Evolutionary conservation across 2,329 filamentous ascomycete species (phyloP), one percentile per base, ranked within the genome.

Genomic region (Aaosphaeria arxii): DNA sequence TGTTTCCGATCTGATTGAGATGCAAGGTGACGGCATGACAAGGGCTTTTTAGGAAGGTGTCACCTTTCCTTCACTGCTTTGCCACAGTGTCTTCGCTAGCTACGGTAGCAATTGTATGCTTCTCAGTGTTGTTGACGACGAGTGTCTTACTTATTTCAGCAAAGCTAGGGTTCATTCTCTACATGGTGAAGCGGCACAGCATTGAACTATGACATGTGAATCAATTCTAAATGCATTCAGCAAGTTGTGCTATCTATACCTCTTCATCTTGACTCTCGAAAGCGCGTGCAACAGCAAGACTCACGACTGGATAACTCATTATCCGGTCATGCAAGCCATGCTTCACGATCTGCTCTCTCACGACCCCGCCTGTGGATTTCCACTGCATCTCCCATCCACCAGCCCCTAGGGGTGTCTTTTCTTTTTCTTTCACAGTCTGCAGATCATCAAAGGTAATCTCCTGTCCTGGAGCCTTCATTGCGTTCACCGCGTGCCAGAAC

Each of bases 311-410:
- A 59, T 82, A 79, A 4, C 76, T 76, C 81, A 84, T 83, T 43
- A 82, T 75, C 32, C 74, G 71, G 63, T 84, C 81, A 47, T 84
- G 81, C 11, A 82, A 59, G 0, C 81, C 81, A 53, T 77, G 75
- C 60, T 79, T 80, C 5, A 80, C 49, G 5, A 84, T 78, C 44
- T 82, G 73, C 56, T 82, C 74, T 45, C 76, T 67, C n/a, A 84
- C 70, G 0, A 77, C 46, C 1, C 81, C 81, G 31, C 71, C 70
- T 7, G 62, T 50, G 0, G 76, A 77, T 41, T 54, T 60, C 70
- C 76, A 76, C 44, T 79, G 74, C 42, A 79, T 70, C 7, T 74
- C 65, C 54, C 75, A 80, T 0, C 80, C 80, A 3, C 74, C 79
- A 40, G 72, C 67, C 2, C 77, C 79, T 5, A 78, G 58, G 29